Percentiles rank a stretch among this genome's conserved stretches.
These are phyloP conservation scores for Adenanthera pavonina DNA, from an alignment of 306 rosid genomes.

Conservation along the genomic window DNA sequence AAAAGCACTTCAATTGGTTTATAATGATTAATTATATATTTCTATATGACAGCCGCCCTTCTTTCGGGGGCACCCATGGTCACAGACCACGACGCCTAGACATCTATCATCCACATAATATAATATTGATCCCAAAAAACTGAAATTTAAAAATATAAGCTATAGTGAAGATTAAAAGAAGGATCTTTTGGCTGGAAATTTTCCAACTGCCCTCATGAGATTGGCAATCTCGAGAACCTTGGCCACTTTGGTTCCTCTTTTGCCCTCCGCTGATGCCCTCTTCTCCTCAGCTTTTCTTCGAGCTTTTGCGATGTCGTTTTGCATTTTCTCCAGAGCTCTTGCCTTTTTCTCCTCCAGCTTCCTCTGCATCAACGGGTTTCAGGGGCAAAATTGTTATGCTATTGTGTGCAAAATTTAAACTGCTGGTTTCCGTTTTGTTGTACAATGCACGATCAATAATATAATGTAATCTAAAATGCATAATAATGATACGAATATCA, in stretches of 20 bases:
- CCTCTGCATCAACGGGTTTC: conserved; percentile 60
- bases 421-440: neutral
- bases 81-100: conserved; percentile 31
- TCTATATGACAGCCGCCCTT: conserved; percentile 20
- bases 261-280: conserved; percentile 89
- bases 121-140: neutral
- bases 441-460: neutral
- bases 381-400: neutral
- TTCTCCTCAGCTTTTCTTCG: conserved; percentile 86
- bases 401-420: neutral
- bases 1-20: conserved; percentile 46
- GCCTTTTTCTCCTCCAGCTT: conserved; percentile 92
- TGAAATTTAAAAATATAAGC: neutral
- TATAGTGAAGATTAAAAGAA: conserved; percentile 54
- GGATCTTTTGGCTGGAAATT: conserved; percentile 85
- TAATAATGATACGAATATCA: neutral
- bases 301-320: conserved; percentile 85
- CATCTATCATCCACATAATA: conserved; percentile 28
- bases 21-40: neutral
- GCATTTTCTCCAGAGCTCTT: conserved; percentile 87
- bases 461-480: neutral
- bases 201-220: conserved; percentile 93
- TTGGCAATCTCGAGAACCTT: conserved; percentile 74
- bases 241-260: conserved; percentile 91
- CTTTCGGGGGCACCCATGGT: conserved; percentile 39